Evolutionary conservation across 164 flowering plant species (phyloP), one percentile per base, ranked within the genome.

Genomic region (Euptelea pleiosperma): DNA sequence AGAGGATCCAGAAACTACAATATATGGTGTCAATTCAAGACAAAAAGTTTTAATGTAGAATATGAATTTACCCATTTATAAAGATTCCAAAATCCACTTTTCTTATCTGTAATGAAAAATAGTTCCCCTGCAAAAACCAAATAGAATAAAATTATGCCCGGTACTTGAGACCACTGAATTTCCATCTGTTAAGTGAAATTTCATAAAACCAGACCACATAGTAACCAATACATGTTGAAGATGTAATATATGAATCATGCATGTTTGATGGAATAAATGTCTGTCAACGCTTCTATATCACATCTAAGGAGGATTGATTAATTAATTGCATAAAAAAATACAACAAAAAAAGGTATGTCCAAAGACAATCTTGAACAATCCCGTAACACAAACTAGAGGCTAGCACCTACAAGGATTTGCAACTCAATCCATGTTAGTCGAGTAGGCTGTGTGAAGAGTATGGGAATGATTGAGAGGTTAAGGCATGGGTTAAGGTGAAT

Each of bases 21-120:
- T 48, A 48, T 22, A n/a, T 7, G 25, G 8, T 15, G 1, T 6
- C 6, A 39, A 16, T 58, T 21, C 25, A 12, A 46, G 28, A 16
- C 28, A 16, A 18, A 36, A 14, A 26, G 26, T 5, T 15, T 4
- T 16, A 12, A 22, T 26, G 47, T 4, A 29, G 58, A 40, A 46
- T 10, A 15, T 6, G 18, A 29, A 63, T 6, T 68, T 77, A 90
- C 97, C 99, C 99, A 93, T 82, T 80, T 93, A 65, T 85, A 73
- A 39, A 93, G 65, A 74, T 93, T 93, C 97, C 97, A 93, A 62
- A 80, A 90, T 42, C 99, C 99, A 75, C 37, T 81, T 45, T 74
- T 65, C 58, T 95, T 79, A 62, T 93, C 99, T 33, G 88, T 90
- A 35, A 93, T 62, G 60, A 93, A 84, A 66, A 77, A 86, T 15